Conservation (phyloP, 345 rosid genomes). For the rapeseed (Brassica napus) region Da-Ae NC_063448.1:41052001-41052500, state of each 20-base stretch:
- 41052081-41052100: conserved; percentile 18
- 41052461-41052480: too few relatives aligned
- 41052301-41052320: too few relatives aligned
- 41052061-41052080: conserved; percentile 27
- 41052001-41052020: neutral
- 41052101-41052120: conserved; percentile 33
- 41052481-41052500: too few relatives aligned
- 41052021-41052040: too few relatives aligned
- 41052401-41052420: too few relatives aligned
- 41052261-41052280: neutral
- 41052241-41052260: neutral
- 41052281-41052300: too few relatives aligned
- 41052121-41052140: conserved; percentile 40
- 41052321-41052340: too few relatives aligned
- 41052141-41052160: conserved; percentile 29
- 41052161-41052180: conserved; percentile 12
- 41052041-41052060: neutral
- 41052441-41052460: too few relatives aligned
- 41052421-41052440: too few relatives aligned
- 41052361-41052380: too few relatives aligned
- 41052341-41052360: too few relatives aligned
- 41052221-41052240: neutral
- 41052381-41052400: too few relatives aligned
- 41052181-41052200: conserved; percentile 6
- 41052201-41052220: conserved; percentile 10